These are phyloP conservation scores for Lithospermum erythrorhizon DNA, from an alignment of 257 asterid species.

Conservation along the genomic window DNA sequence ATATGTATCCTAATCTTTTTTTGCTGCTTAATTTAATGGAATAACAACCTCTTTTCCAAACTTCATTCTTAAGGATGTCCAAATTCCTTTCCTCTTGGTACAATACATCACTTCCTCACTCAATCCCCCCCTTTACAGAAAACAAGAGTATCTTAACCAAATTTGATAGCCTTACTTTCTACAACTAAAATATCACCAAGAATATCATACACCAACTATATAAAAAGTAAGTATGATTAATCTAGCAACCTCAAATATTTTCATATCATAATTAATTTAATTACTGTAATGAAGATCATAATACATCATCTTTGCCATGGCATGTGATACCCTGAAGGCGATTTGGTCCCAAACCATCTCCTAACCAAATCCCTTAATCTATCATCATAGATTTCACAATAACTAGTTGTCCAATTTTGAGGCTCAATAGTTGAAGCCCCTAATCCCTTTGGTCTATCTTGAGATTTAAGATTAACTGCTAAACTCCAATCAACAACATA, in stretches of 20 bases:
- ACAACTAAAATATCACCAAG: not conserved
- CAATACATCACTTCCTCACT: not conserved
- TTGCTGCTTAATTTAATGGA: not conserved
- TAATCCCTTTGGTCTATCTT: constrained; percentile 75
- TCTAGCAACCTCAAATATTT: no score
- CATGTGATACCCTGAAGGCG: constrained; percentile 27
- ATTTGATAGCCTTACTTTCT: not conserved
- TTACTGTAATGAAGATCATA: not conserved
- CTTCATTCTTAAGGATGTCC: not conserved
- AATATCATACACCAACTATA: no score
- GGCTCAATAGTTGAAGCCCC: constrained; percentile 63
- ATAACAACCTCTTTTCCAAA: not conserved
- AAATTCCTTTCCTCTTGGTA: not conserved
- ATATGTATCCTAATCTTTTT: no score
- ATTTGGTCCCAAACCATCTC: constrained; percentile 44
- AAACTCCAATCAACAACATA: constrained; percentile 79
- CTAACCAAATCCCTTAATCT: constrained; percentile 36
- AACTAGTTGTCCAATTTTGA: constrained; percentile 48
- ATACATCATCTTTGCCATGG: constrained; percentile 35
- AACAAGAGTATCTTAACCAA: not conserved
- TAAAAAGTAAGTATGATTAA: no score
- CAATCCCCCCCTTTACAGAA: not conserved
- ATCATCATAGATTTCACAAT: constrained; percentile 55
- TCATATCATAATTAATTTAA: no score
- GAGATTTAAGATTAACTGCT: constrained; percentile 45